Base-by-base conservation (phyloP, 192 early-diverging fungal species). In the Paraglomus brasilianum region DNA sequence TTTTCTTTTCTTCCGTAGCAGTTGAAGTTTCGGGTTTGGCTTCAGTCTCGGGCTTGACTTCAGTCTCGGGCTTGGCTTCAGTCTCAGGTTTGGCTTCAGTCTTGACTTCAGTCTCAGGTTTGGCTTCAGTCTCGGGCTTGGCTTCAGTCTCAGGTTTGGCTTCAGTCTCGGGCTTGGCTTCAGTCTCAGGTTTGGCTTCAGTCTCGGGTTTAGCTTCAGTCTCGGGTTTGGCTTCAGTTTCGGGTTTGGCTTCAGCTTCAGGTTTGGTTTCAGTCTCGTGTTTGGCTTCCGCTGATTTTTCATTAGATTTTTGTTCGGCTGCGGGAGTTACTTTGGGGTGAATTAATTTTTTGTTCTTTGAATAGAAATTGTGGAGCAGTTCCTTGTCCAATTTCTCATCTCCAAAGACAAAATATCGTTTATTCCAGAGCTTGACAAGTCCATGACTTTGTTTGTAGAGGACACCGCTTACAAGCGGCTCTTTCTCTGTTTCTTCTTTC, bases 401-500 rank as follows among this genome's bases (percentile, higher is more conserved):
- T 48, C 77, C 70, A 69, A 78, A 78, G 19, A 73, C 53, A 69
- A 78, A 78, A 56, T 69, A 78, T 24, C 72, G 69, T 48, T 78
- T 72, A 62, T 78, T 78, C 77, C 77, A 78, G 15, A 69, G 71
- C 53, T 71, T 70, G 15, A 74, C 5, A 1, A 73, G 69, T 51
- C 73, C 73, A 56, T 70, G 53, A 39, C 77, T 62, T 55, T 66
- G 65, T 69, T 78, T 78, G 36, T 78, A 66, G 41, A 78, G 72
- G 41, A 72, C 71, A 11, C 77, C 1, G 30, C 30, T 30, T 30
- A 30, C 30, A 30, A 2, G 1, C 1, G 30, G 1, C 3, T 30
- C 53, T 56, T 56, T 10, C 11, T 11, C 36, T 1, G 36, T 56
- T 56, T 56, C 53, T 21, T 11, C 11, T 1, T 1, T 10, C 3